Percentiles rank a stretch among this genome's conserved stretches.
Evolutionary conservation across 176 grass and related monocot species (phyloP).

Genomic region (Ananas comosus): DNA sequence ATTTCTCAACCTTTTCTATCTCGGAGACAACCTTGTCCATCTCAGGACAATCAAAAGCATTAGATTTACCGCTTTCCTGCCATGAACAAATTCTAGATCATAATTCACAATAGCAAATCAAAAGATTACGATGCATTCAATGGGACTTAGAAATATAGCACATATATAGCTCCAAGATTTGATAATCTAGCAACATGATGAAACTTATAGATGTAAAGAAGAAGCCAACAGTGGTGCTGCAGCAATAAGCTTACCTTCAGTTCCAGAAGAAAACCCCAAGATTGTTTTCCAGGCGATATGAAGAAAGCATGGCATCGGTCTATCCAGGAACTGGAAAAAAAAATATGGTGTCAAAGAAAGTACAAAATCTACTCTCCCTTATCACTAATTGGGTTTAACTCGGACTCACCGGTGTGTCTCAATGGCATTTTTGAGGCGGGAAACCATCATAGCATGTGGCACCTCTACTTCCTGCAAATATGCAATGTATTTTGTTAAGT

Average conservation of each 20-base stretch:
- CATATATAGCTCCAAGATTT: too few relatives aligned
- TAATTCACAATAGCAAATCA: background rate
- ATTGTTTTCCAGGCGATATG: conserved; percentile 35
- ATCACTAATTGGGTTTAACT: too few relatives aligned
- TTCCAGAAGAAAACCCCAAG: conserved; percentile 55
- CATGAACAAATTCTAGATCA: background rate
- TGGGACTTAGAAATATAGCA: too few relatives aligned
- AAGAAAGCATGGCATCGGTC: conserved; percentile 65
- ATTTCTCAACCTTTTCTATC: conserved; percentile 72
- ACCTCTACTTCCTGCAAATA: conserved; percentile 44
- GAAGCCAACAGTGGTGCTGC: background rate
- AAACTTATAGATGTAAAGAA: background rate
- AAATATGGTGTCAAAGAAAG: conserved; percentile 11
- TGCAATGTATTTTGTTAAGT: background rate
- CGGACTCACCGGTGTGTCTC: conserved; percentile 57
- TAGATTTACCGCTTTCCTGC: conserved; percentile 49
- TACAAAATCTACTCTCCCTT: background rate
- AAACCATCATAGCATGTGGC: conserved; percentile 65
- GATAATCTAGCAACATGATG: too few relatives aligned
- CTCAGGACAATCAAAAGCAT: conserved; percentile 64
- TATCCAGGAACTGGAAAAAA: conserved; percentile 57
- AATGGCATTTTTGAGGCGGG: conserved; percentile 56
- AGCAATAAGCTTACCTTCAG: conserved; percentile 40
- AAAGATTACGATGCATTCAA: background rate
- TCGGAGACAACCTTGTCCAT: conserved; percentile 60